These are phyloP conservation scores for Astrocystis sublimbata DNA, from an alignment of 495 filamentous ascomycete genomes.

Conservation along the genomic window DNA sequence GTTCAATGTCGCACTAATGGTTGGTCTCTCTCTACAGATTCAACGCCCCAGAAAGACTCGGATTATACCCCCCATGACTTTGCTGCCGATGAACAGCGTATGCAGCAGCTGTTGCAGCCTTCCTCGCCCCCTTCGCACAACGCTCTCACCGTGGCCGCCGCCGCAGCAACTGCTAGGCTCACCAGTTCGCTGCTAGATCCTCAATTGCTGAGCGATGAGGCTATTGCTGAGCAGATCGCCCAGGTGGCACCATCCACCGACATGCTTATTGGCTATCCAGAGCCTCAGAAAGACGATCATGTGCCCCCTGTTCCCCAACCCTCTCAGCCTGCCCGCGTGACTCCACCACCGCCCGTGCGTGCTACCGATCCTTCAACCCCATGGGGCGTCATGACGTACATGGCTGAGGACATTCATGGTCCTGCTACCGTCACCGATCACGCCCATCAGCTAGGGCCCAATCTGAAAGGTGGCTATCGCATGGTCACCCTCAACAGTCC, in stretches of 20 bases:
- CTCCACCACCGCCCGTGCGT: constrained; percentile 5
- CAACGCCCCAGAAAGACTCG: constrained; percentile 8
- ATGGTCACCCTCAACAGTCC: constrained; percentile 36
- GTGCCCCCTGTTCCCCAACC: not conserved
- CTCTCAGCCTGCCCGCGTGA: not conserved
- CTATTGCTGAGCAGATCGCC: constrained; percentile 25
- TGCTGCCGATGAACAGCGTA: constrained; percentile 41
- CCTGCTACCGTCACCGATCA: constrained; percentile 32
- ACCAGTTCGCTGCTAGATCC: constrained; percentile 51
- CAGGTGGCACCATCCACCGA: constrained; percentile 22
- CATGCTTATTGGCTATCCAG: constrained; percentile 30
- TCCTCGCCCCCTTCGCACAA: constrained; percentile 32
- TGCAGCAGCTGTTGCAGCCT: constrained; percentile 32
- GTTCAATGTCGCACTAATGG: constrained; percentile 1
- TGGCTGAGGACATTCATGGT: constrained; percentile 35
- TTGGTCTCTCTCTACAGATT: not conserved
- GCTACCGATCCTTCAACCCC: constrained; percentile 22
- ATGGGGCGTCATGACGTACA: constrained; percentile 48
- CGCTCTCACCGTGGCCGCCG: constrained; percentile 46
- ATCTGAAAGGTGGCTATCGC: constrained; percentile 44
- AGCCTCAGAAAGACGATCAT: constrained; percentile 19
- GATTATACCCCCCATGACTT: constrained; percentile 24
- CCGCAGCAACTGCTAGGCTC: constrained; percentile 51
- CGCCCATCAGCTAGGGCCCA: constrained; percentile 21
- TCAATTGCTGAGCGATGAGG: constrained; percentile 44